Conservation (phyloP, 2,329 filamentous ascomycete species). For the Alternaria novae-zelandiae region DNA sequence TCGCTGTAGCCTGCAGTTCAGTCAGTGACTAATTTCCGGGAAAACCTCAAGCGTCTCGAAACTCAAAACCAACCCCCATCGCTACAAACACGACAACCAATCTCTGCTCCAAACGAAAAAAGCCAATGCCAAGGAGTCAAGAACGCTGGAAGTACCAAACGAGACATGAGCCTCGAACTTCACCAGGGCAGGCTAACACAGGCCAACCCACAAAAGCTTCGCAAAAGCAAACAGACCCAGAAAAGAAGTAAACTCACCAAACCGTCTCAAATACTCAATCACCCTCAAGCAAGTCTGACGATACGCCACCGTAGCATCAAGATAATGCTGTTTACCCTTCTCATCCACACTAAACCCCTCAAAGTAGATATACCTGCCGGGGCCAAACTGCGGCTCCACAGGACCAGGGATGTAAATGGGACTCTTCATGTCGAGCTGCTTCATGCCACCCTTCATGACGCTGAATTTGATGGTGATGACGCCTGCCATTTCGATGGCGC, state of each 20-base stretch:
- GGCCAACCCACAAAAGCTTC: too few relatives aligned
- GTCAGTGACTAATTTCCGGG: background rate
- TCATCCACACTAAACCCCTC: constrained; percentile 92
- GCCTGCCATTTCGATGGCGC: constrained; percentile 91
- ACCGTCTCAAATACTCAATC: constrained; percentile 80
- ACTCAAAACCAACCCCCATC: background rate
- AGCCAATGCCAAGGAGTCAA: background rate
- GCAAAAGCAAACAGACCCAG: background rate
- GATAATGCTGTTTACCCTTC: constrained; percentile 85
- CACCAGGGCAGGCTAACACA: background rate
- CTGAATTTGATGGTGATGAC: constrained; percentile 89
- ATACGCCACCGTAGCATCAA: constrained; percentile 87
- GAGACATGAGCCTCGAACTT: background rate
- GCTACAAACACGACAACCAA: background rate
- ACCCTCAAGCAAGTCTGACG: constrained; percentile 78
- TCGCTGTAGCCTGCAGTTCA: constrained; percentile 58
- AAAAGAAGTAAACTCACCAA: constrained; percentile 55
- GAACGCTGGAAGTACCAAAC: background rate
- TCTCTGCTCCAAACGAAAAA: background rate
- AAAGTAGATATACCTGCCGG: constrained; percentile 81
- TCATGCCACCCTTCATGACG: constrained; percentile 82
- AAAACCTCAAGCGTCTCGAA: background rate
- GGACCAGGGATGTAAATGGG: constrained; percentile 87
- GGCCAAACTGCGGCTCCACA: constrained; percentile 86
- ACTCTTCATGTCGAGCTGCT: constrained; percentile 75